These are phyloP conservation scores for Rosa hybrid DNA, from an alignment of 331 rosid genomes.

Conservation along the genomic window DNA sequence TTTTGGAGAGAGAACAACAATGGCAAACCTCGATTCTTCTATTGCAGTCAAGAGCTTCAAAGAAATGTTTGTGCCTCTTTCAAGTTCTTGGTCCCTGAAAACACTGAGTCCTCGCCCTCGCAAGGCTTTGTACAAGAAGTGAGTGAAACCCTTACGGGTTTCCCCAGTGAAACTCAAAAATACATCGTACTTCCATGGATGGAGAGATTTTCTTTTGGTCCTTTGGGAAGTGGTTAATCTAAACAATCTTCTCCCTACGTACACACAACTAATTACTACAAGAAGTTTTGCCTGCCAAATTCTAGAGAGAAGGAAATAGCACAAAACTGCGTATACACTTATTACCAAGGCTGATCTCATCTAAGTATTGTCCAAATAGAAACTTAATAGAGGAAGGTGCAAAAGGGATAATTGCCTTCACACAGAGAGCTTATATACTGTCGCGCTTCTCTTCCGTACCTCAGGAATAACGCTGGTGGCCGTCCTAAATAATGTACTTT, in stretches of 20 bases:
- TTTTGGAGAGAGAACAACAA: neutral
- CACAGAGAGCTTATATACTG: neutral
- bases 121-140: neutral
- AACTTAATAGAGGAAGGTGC: neutral
- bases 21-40: neutral
- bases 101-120: neutral
- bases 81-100: neutral
- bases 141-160: constrained; percentile 9
- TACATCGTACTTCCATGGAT: neutral
- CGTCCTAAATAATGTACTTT: neutral
- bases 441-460: neutral
- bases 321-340: neutral
- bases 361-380: neutral
- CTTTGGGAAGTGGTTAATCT: neutral
- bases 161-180: neutral
- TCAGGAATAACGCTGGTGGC: neutral
- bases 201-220: neutral
- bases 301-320: neutral
- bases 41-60: neutral
- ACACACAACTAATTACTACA: neutral
- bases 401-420: neutral
- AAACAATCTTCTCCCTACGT: neutral
- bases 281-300: neutral
- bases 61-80: constrained; percentile 3
- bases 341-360: neutral